These are phyloP conservation scores for Apiotrichum mycotoxinovorans DNA, from an alignment of 1,284 basidiomycete species.

Conservation along the genomic window DNA sequence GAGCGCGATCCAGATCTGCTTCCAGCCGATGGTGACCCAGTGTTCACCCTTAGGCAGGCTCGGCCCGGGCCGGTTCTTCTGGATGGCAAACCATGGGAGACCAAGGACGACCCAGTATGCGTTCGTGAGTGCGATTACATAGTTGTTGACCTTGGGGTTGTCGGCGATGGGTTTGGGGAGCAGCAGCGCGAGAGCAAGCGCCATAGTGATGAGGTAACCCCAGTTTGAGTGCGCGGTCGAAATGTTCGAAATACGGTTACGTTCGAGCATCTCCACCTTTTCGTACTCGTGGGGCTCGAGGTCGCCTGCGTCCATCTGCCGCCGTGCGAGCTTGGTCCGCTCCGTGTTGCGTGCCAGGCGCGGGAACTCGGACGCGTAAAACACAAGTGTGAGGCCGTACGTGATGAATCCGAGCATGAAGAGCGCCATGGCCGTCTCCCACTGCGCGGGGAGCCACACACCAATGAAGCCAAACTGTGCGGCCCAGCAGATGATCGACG, in stretches of 20 bases:
- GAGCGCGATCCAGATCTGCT: conserved; percentile 69
- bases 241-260: conserved; percentile 78
- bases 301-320: conserved; percentile 59
- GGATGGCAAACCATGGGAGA: conserved; percentile 79
- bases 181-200: conserved; percentile 68
- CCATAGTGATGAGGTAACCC: conserved; percentile 66
- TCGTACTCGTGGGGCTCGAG: conserved; percentile 64
- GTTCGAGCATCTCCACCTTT: conserved; percentile 70
- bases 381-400: conserved; percentile 51
- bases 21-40: conserved; percentile 75
- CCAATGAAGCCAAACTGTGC: conserved; percentile 70
- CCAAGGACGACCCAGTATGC: conserved; percentile 70
- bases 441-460: conserved; percentile 54
- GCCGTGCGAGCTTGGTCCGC: conserved; percentile 59
- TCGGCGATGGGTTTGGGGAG: conserved; percentile 64
- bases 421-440: conserved; percentile 68
- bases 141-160: conserved; percentile 65
- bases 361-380: conserved; percentile 76
- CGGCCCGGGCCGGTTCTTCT: conserved; percentile 69
- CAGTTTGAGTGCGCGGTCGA: conserved; percentile 67
- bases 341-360: conserved; percentile 72
- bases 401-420: conserved; percentile 65
- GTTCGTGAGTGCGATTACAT: conserved; percentile 53
- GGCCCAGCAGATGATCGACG: conserved; percentile 68
- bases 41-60: conserved; percentile 65